Evolutionary conservation across 306 rosid genomes (phyloP), one percentile per base, ranked within the genome.

Genomic region (Castanea sativa): DNA sequence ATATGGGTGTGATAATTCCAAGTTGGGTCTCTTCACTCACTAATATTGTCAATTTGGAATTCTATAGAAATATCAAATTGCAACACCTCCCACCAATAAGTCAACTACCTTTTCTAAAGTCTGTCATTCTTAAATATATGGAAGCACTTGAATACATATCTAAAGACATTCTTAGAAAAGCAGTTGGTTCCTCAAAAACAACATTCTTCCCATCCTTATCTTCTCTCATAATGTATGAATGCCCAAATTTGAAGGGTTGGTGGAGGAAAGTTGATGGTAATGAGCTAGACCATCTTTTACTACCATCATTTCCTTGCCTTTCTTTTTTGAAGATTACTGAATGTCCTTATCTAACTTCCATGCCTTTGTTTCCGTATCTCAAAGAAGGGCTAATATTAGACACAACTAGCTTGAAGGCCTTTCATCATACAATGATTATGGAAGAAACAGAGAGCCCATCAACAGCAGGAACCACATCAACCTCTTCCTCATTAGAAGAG

Each of bases 231-330:
- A 49, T 85, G 9, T 0, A 0, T 0, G n/a, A 25, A 13, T 85
- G 85, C 25, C 70, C 76, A 2, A 27, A 41, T 0, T 78, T 85
- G 1, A 4, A 5, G 8, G 51, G 76, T 35, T 85, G 86, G 86
- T 81, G 83, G 83, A 5, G 56, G 61, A 27, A 1, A 0, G 30
- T 0, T 14, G 15, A 58, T 19, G 19, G 58, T 64, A 69, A 27
- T 56, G 58, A 14, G 1, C 16, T 0, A 1, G 10, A 12, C 0
- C 12, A 60, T 4, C 33, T 6, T 18, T 14, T 25, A 10, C 30
- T 25, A 4, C 13, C 61, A 19, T 64, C 68, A 14, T 5, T 71
- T 55, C 21, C 70, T 76, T 75, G 58, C 7, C 30, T 72, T 78
- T 41, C 84, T 71, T 0, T 2, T 9, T 45, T 45, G 11, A 12